Percentiles rank a stretch among this genome's conserved stretches.
These are phyloP conservation scores for Aspergillus sp. DNA, from an alignment of 2,329 filamentous ascomycete species.

Conservation along the genomic window DNA sequence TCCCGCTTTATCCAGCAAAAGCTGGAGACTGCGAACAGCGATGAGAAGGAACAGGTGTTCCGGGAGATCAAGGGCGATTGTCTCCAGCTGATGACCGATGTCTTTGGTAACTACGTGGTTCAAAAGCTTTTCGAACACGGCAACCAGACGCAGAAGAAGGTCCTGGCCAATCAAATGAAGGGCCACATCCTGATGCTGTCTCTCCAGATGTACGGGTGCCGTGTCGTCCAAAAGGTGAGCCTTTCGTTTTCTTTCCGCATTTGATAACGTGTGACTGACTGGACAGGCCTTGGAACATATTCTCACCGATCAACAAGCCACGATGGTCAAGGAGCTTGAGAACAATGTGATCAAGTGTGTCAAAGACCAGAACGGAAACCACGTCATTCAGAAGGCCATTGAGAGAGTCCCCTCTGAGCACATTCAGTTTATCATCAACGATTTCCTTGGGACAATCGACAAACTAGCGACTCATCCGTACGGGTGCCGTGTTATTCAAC, in stretches of 20 bases:
- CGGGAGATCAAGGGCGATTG: constrained; percentile 81
- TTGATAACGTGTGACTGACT: constrained; percentile 20
- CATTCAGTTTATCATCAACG: constrained; percentile 80
- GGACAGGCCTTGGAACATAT: constrained; percentile 80
- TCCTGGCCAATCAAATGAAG: constrained; percentile 82
- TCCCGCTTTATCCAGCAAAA: constrained; percentile 95
- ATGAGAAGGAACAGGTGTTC: constrained; percentile 91
- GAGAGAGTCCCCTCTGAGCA: constrained; percentile 74
- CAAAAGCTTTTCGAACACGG: constrained; percentile 98
- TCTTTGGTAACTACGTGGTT: constrained; percentile 98
- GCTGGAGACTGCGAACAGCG: constrained; percentile 87
- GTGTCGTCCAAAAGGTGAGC: constrained; percentile 86
- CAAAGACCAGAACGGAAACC: constrained; percentile 88
- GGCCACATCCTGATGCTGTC: constrained; percentile 78
- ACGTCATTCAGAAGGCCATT: constrained; percentile 93
- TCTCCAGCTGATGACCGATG: constrained; percentile 87
- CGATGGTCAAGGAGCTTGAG: constrained; percentile 79
- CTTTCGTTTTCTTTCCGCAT: not conserved
- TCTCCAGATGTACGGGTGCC: constrained; percentile 86
- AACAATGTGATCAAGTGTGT: constrained; percentile 73
- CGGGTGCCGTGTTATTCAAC: constrained; percentile 89
- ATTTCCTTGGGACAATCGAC: constrained; percentile 73
- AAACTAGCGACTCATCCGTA: constrained; percentile 75
- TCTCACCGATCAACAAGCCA: constrained; percentile 84
- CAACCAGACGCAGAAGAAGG: constrained; percentile 87